Evolutionary conservation across 441 rosid species (phyloP), one percentile per base, ranked within the genome.

Genomic region (Corymbia calophylla): DNA sequence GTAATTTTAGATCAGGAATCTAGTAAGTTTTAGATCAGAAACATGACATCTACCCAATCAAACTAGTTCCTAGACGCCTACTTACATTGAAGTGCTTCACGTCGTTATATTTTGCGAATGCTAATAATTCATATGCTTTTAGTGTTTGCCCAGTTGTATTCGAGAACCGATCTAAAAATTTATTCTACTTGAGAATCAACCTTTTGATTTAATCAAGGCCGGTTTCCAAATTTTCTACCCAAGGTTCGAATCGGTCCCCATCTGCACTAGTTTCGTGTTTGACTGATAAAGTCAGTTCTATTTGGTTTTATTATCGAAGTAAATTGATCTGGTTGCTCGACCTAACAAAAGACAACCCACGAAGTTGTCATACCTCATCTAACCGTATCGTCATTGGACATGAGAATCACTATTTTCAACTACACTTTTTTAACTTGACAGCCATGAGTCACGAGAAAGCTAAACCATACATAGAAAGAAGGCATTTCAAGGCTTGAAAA

Each of bases 41-140:
- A 31, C 23, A 9, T 66, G 77, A 1, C 13, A 31, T 66, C 23
- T 17, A 0, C 23, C 23, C 3, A 0, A 8, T 66, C 23, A 31
- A 0, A 68, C 1, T 2, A 19, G 0, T 32, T 32, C 8, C 0
- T 14, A 35, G 0, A 18, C 0, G 1, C 48, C 25, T 70, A 1
- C 81, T 70, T 35, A 70, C 1, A 48, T 35, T 35, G 48, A 11
- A 70, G 1, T 32, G 47, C 27, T 1, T 47, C 9, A 70, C 27
- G 9, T 35, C 3, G 3, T 70, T 35, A 35, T 32, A 32, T 66
- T 70, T 35, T 5, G 48, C 12, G 7, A 32, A 70, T 9, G 15
- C 0, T 3, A 18, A 5, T 32, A 70, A 35, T 19, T 70, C 3
- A 32, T 9, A 35, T 4, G 10, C 47, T 70, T 18, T 0, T 0